Percentiles rank a stretch among this genome's conserved stretches.
Evolutionary conservation across 2,329 filamentous ascomycete species (phyloP).

Genomic region (Diplodia mutila): DNA sequence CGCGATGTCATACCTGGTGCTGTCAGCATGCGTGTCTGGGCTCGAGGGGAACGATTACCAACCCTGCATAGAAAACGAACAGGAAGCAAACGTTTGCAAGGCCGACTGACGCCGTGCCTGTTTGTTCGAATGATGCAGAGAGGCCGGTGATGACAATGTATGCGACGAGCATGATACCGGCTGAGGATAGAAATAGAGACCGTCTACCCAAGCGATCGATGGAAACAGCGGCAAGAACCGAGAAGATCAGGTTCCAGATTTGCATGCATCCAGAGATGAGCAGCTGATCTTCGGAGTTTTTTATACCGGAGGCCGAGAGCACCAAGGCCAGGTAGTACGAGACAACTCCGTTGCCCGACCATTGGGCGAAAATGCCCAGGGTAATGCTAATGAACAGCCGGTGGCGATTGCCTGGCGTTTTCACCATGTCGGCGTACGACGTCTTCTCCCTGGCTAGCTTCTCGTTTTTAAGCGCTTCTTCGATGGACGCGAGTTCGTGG

Average conservation of each 20-base stretch:
- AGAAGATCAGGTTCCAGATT: conserved; percentile 64
- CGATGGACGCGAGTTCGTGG: conserved; percentile 56
- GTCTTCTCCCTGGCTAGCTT: conserved; percentile 50
- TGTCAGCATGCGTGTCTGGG: not conserved
- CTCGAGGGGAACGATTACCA: not conserved
- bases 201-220: conserved; percentile 42
- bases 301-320: conserved; percentile 41
- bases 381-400: conserved; percentile 57
- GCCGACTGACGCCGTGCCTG: conserved; percentile 28
- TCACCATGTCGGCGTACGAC: conserved; percentile 52
- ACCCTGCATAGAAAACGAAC: conserved; percentile 33
- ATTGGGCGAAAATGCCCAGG: conserved; percentile 61
- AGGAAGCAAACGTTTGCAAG: conserved; percentile 37
- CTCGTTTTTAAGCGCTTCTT: conserved; percentile 53
- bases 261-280: conserved; percentile 57
- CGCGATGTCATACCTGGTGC: conserved; percentile 31
- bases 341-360: conserved; percentile 58
- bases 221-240: conserved; percentile 47
- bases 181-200: conserved; percentile 41
- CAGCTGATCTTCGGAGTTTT: conserved; percentile 40
- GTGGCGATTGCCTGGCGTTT: conserved; percentile 57
- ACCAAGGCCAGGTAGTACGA: conserved; percentile 46
- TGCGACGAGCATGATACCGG: conserved; percentile 43
- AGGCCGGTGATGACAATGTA: conserved; percentile 39
- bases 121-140: conserved; percentile 7